phyloP scores from a whole-genome alignment of 176 grass and related monocot genomes.

The Zea luxurians region DNA sequence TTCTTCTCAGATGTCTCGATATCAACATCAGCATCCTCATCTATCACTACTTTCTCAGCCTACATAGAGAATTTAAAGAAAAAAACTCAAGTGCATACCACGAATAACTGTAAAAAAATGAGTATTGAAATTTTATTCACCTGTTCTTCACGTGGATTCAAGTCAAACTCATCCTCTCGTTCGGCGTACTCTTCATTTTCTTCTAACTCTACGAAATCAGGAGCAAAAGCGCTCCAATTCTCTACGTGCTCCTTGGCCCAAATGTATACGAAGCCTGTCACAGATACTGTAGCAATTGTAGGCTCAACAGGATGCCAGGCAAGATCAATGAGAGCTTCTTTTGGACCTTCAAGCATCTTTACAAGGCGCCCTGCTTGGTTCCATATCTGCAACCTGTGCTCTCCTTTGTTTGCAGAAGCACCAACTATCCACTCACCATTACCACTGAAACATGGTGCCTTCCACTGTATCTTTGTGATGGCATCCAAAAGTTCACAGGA shows the following conservation, averaged over 20 bases:
- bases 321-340: slow-evolving; percentile 89
- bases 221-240: slow-evolving; percentile 98
- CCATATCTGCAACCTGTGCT: slow-evolving; percentile 95
- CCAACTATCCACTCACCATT: slow-evolving; percentile 96
- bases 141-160: slow-evolving; percentile 75
- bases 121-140: slow-evolving; percentile 32
- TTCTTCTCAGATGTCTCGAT: slow-evolving; percentile 68
- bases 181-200: slow-evolving; percentile 99
- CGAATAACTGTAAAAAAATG: slow-evolving; percentile 20
- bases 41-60: slow-evolving; percentile 70
- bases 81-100: slow-evolving; percentile 34
- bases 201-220: slow-evolving; percentile 93
- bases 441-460: slow-evolving; percentile 96
- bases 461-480: slow-evolving; percentile 96
- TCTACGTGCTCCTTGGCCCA: slow-evolving; percentile 92
- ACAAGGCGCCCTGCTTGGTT: slow-evolving; percentile 77
- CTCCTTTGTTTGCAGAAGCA: slow-evolving; percentile 96
- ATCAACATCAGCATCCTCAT: slow-evolving; percentile 81
- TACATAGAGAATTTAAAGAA: slow-evolving; percentile 47
- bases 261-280: slow-evolving; percentile 70
- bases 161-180: slow-evolving; percentile 88
- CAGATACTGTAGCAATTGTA: slow-evolving; percentile 77
- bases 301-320: slow-evolving; percentile 92
- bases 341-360: slow-evolving; percentile 98
- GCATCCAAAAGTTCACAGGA: slow-evolving; percentile 85